Percentiles rank a stretch among this genome's conserved stretches.
Evolutionary conservation across 2,329 filamentous ascomycete genomes (phyloP).

Genomic region (Beauveria brongniartii): DNA sequence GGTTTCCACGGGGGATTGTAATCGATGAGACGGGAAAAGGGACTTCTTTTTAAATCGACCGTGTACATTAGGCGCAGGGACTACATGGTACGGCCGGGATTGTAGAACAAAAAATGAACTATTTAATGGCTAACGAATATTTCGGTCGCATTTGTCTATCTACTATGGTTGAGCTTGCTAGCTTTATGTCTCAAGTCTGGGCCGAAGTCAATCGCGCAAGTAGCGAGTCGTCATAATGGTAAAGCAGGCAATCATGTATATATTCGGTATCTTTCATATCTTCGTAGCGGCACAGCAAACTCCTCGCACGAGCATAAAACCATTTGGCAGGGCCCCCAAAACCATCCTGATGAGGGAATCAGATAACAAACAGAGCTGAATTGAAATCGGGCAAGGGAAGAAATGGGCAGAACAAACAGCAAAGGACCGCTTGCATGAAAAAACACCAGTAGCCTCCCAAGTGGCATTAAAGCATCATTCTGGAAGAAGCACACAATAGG

Average conservation of each 20-base stretch:
- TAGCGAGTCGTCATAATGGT: no score
- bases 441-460: not conserved
- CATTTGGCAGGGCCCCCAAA: no score
- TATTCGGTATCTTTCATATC: no score
- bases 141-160: no score
- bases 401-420: not conserved
- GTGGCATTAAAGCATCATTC: not conserved
- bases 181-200: no score
- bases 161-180: no score
- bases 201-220: no score
- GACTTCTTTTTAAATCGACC: not conserved
- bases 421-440: not conserved
- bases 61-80: not conserved
- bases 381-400: not conserved
- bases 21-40: not conserved
- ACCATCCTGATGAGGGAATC: no score
- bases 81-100: not conserved
- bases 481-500: not conserved
- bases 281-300: no score
- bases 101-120: not conserved
- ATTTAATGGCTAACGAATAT: not conserved
- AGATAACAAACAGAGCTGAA: not conserved
- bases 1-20: not conserved
- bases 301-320: no score
- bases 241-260: no score